Evolutionary conservation across 805 yeast species (phyloP).

Genomic region (Maudiozyma pseudohumilis): DNA sequence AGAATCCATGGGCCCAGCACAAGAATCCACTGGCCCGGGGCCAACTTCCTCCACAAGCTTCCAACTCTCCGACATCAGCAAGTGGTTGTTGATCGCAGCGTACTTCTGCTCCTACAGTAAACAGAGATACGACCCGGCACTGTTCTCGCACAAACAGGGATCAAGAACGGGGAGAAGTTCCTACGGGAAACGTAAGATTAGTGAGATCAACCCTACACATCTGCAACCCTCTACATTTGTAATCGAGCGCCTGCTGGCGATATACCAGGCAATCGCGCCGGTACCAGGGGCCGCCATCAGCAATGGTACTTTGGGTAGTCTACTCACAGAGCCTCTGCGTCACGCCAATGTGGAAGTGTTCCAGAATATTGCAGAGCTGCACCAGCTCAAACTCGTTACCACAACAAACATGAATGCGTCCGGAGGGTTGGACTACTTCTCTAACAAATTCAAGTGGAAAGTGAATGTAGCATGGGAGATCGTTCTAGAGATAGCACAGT

Average conservation of each 20-base stretch:
- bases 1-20: too few relatives aligned
- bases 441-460: constrained; percentile 67
- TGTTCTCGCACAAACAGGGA: constrained; percentile 45
- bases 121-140: constrained; percentile 54
- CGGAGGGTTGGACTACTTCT: constrained; percentile 49
- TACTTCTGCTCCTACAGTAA: constrained; percentile 75
- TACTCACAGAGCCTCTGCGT: constrained; percentile 19
- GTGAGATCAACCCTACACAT: constrained; percentile 48
- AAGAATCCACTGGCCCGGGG: too few relatives aligned
- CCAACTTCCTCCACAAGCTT: constrained; percentile 13
- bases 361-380: constrained; percentile 49
- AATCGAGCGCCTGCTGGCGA: constrained; percentile 71
- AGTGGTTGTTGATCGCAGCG: constrained; percentile 69
- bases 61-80: constrained; percentile 51
- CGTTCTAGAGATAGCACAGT: constrained; percentile 49
- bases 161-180: constrained; percentile 39
- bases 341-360: constrained; percentile 40
- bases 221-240: constrained; percentile 68
- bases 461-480: constrained; percentile 64
- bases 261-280: constrained; percentile 58
- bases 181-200: constrained; percentile 35
- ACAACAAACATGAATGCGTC: constrained; percentile 32
- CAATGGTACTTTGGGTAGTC: constrained; percentile 14
- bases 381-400: constrained; percentile 40
- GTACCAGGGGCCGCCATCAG: not conserved